These are phyloP conservation scores for Avena atlantica DNA, from an alignment of 176 grass and related monocot genomes.

Conservation along the genomic window DNA sequence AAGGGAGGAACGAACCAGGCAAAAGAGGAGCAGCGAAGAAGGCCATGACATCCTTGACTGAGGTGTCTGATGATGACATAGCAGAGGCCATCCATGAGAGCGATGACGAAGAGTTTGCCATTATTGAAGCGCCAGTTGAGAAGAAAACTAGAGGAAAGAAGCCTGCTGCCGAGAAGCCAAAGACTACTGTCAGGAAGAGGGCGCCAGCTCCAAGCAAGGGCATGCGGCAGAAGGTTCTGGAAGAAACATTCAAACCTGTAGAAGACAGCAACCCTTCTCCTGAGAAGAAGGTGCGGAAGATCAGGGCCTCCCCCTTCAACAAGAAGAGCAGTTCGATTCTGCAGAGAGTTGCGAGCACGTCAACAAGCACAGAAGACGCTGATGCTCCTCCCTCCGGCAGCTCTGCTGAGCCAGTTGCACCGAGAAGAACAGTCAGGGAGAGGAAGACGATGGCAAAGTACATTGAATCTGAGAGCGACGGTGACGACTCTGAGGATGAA, in stretches of 20 bases:
- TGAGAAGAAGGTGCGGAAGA: constrained; percentile 78
- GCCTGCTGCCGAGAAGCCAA: constrained; percentile 35
- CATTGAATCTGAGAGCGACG: background rate
- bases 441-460: constrained; percentile 1
- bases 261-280: constrained; percentile 58
- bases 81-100: constrained; percentile 26
- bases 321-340: constrained; percentile 73
- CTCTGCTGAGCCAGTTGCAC: constrained; percentile 41
- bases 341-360: constrained; percentile 32
- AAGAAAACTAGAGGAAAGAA: constrained; percentile 68
- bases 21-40: constrained; percentile 59
- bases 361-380: constrained; percentile 31
- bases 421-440: constrained; percentile 63
- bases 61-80: constrained; percentile 47
- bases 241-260: constrained; percentile 47
- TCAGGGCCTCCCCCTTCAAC: constrained; percentile 70
- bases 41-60: constrained; percentile 19
- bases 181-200: constrained; percentile 46
- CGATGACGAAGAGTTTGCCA: constrained; percentile 38
- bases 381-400: constrained; percentile 40
- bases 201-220: constrained; percentile 39
- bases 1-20: constrained; percentile 45
- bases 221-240: constrained; percentile 43
- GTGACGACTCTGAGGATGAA: constrained; percentile 52
- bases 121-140: constrained; percentile 32